Conservation (phyloP, 257 asterid species). For the Capsicum chinense region DNA sequence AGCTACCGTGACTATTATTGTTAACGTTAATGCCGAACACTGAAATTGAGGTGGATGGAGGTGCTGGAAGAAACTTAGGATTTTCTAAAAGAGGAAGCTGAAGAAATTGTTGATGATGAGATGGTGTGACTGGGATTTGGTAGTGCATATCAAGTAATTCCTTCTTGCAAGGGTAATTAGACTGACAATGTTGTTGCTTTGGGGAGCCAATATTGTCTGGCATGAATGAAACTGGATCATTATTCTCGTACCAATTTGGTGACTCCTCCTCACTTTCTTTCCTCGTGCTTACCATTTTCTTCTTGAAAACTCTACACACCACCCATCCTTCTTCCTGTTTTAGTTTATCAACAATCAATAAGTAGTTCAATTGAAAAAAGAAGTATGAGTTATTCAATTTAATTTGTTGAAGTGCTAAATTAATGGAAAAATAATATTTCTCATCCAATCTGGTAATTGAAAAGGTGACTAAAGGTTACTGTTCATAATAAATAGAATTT, state of each 20-base stretch:
- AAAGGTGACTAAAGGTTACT: background rate
- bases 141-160: constrained; percentile 60
- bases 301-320: constrained; percentile 89
- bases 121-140: constrained; percentile 33
- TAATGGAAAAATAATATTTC: background rate
- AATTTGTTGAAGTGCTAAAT: background rate
- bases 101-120: constrained; percentile 49
- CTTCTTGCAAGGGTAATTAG: constrained; percentile 54
- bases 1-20: constrained; percentile 24
- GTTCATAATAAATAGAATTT: background rate
- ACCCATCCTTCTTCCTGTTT: constrained; percentile 99
- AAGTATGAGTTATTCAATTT: too few relatives aligned
- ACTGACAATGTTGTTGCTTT: constrained; percentile 46
- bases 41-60: constrained; percentile 37
- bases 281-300: constrained; percentile 54
- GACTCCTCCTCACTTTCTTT: constrained; percentile 68
- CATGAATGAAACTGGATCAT: constrained; percentile 79
- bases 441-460: background rate
- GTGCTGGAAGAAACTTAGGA: constrained; percentile 47
- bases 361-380: background rate
- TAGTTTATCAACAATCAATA: background rate
- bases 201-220: constrained; percentile 62
- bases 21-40: constrained; percentile 35
- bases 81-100: constrained; percentile 75
- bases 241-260: constrained; percentile 68